Base-by-base conservation (phyloP, 2,329 filamentous ascomycete genomes). In the Cladosporium sp. region DNA sequence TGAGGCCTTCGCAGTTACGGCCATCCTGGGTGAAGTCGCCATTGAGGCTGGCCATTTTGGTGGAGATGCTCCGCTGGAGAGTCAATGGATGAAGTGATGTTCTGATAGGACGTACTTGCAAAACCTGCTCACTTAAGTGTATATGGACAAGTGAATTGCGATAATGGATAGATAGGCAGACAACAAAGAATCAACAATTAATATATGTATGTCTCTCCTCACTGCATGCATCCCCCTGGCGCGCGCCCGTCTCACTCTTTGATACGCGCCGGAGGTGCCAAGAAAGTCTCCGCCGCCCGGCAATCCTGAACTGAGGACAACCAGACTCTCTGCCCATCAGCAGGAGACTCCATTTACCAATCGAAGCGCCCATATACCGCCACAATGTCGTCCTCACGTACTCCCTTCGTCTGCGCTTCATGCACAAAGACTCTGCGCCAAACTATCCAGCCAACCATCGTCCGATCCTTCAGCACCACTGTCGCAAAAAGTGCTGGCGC, bases 331-430 rank as follows among this genome's bases (percentile, higher is more conserved):
- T 57, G 54, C 23, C 28, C 65, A 63, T 30, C 54, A 62, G 58
- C n/a, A 60, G 58, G 39, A 18, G 32, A 21, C 46, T 5, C 48
- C 32, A n/a, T 48, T 13, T 30, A 21, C 23, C 25, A 54, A 7
- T 32, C 26, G 18, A 21, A 5, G 18, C 51, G n/a, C 26, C 26
- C 51, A 54, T 32, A 54, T 39, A 23, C 56, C 34, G 23, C 54
- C 54, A 65, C 57, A 23, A 73, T 71, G 70, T 68, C 68, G 34
- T 65, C 70, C 11, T 57, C 67, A 53, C 64, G 67, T 18, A 67
- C 71, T 36, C 67, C 57, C 16, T 75, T 71, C 67, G 66, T 74
- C 49, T 76, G 75, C 71, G 72, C 75, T 7, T 69, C 68, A 57
- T 76, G 75, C 63, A 68, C 71, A 36, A 73, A 72, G 32, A 66